Percentiles rank a stretch among this genome's conserved stretches.
Evolutionary conservation across 2,329 filamentous ascomycete genomes (phyloP).

Genomic region (Sporothrix sp.): DNA sequence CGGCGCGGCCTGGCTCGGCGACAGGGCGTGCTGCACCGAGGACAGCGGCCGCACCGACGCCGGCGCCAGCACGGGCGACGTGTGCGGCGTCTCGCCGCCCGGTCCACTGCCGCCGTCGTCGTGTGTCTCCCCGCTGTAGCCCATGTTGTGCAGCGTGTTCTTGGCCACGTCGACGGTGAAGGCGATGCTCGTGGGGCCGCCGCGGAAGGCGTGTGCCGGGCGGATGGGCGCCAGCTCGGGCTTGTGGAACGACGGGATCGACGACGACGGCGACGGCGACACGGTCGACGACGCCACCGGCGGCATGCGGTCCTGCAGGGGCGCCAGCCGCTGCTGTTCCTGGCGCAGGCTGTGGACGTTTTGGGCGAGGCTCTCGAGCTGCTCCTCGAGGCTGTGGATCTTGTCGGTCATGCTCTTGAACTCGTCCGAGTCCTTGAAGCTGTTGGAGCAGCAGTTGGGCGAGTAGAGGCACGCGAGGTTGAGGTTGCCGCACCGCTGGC

Average conservation of each 20-base stretch:
- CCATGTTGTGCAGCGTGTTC: conserved; percentile 80
- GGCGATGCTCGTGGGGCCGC: conserved; percentile 66
- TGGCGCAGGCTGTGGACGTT: conserved; percentile 59
- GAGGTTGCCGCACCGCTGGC: conserved; percentile 58
- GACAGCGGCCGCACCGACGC: conserved; percentile 29
- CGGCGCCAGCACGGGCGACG: conserved; percentile 26
- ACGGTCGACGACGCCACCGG: conserved; percentile 28
- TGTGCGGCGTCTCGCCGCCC: conserved; percentile 25
- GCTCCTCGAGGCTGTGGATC: conserved; percentile 66
- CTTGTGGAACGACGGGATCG: conserved; percentile 34
- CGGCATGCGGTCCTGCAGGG: conserved; percentile 33
- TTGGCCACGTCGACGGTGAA: conserved; percentile 84
- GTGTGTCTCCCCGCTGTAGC: conserved; percentile 56
- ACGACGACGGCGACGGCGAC: conserved; percentile 34
- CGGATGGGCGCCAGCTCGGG: conserved; percentile 40
- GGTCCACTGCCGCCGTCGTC: conserved; percentile 44
- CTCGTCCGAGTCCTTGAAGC: conserved; percentile 49
- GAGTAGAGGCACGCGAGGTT: conserved; percentile 34
- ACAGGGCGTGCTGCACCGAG: conserved; percentile 16
- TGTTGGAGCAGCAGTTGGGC: conserved; percentile 31
- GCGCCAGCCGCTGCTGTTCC: conserved; percentile 37
- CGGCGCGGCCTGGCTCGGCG: conserved; percentile 10
- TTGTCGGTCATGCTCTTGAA: conserved; percentile 73
- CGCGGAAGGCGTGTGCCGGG: conserved; percentile 58
- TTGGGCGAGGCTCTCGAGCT: conserved; percentile 68